Evolutionary conservation across 2,329 filamentous ascomycete genomes (phyloP), one percentile per base, ranked within the genome.

Genomic region (Cercospora nicotianae): DNA sequence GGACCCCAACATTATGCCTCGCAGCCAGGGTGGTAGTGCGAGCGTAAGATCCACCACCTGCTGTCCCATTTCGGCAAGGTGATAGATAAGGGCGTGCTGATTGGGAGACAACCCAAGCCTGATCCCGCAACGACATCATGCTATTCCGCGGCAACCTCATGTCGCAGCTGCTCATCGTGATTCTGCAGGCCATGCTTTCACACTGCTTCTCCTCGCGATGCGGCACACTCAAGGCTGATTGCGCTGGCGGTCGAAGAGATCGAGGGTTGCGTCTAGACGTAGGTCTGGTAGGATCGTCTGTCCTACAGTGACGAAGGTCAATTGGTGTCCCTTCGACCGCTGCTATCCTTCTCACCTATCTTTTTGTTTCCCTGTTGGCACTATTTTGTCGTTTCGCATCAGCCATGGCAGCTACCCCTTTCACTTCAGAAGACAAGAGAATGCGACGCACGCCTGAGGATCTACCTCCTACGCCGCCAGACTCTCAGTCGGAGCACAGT

Each of bases 401-500:
- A 53, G 69, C 45, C 10, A 73, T 72, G 69, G 60, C 33, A 23
- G 20, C 31, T 28, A n/a, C 51, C 36, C 23, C 30, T 31, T 42
- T 45, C 20, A 58, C 60, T 36, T 33, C 61, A 12, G 73, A 75
- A 23, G 63, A 69, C 51, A 60, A 69, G 23, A 68, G 73, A 23
- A 61, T 73, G 33, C 69, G 68, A n/a, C 70, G 70, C 26, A 68
- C 72, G 26, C 70, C 72, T 23, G 73, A 70, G 58, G 69, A 75
- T 42, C 60, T 76, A 6, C 77, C 76, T n/a, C 78, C 78, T 13
- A 79, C 79, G 13, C 79, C 79, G 20, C 78, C 79, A 48, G 76
- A 79, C 28, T 79, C 77, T 12, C 74, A 77, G 26, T 77, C 76
- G 16, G 74, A 76, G 31, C 68, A 71, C 36, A 77, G 72, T 65